Percentiles rank a stretch among this genome's conserved stretches.
phyloP scores from a whole-genome alignment of 352 stramenopile species.

The Blastocystis sp. region DNA sequence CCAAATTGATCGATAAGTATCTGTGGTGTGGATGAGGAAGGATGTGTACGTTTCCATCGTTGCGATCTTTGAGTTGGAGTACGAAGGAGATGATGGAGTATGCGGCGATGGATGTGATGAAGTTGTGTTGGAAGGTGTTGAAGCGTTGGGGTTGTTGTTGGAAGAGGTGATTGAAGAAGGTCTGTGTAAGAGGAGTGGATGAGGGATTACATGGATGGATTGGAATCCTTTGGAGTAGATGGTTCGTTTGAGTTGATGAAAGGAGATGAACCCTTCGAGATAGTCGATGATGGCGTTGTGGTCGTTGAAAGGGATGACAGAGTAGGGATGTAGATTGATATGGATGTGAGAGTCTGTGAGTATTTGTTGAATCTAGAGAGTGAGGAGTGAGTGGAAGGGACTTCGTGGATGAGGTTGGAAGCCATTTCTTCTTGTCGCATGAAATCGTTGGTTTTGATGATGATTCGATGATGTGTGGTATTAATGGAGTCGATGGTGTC shows the following conservation, averaged over 20 bases:
- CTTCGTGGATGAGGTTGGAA: slow-evolving; percentile 91
- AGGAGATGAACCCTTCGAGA: slow-evolving; percentile 86
- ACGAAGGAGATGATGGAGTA: slow-evolving; percentile 96
- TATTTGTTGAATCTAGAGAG: not conserved
- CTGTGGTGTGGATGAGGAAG: slow-evolving; percentile 64
- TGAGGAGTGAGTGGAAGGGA: too few species aligned
- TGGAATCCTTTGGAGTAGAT: slow-evolving; percentile 58
- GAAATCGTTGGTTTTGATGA: slow-evolving; percentile 97
- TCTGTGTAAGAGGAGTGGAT: too few species aligned
- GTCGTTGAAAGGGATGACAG: slow-evolving; percentile 86
- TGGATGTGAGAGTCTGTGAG: slow-evolving; percentile 74
- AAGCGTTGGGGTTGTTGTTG: slow-evolving; percentile 73
- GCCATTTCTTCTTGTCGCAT: slow-evolving; percentile 95
- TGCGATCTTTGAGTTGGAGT: slow-evolving; percentile 92
- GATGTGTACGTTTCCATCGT: not conserved
- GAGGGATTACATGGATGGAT: slow-evolving; percentile 71
- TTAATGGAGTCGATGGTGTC: not conserved
- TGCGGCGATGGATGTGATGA: slow-evolving; percentile 85
- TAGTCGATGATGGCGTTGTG: slow-evolving; percentile 92
- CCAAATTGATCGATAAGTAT: slow-evolving; percentile 96
- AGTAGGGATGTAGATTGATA: slow-evolving; percentile 86
- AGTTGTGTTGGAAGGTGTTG: slow-evolving; percentile 81
- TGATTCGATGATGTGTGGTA: slow-evolving; percentile 81
- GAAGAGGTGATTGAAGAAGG: slow-evolving; percentile 86
- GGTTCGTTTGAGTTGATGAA: slow-evolving; percentile 89